A percentile compares a stretch with the other conserved stretches of the same genome.
Evolutionary conservation across 73 alveolate species (phyloP).

Genomic region (Paramecium tetraurelia): DNA sequence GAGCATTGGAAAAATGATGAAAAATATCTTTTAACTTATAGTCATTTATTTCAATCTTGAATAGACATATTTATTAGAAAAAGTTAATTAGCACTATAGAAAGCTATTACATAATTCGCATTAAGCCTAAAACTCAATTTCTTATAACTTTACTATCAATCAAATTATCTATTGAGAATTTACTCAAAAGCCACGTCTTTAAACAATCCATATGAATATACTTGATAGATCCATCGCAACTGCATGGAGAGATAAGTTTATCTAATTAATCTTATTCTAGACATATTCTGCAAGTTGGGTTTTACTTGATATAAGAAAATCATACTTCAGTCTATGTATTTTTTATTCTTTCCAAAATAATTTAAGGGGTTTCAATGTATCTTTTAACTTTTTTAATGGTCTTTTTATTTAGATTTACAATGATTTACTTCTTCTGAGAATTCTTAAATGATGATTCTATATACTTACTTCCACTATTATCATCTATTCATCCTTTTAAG

Average conservation of each 20-base stretch:
- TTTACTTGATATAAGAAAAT: background rate
- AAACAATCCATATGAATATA: slow-evolving; percentile 71
- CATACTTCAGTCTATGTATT: background rate
- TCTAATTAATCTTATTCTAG: slow-evolving; percentile 52
- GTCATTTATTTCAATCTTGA: background rate
- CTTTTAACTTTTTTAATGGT: background rate
- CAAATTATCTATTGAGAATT: background rate
- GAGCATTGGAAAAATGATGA: background rate
- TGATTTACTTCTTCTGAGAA: background rate
- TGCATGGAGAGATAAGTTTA: slow-evolving; percentile 69
- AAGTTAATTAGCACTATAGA: background rate
- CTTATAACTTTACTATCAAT: slow-evolving; percentile 1
- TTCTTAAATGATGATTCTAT: background rate
- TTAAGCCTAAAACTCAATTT: background rate
- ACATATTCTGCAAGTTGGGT: slow-evolving; percentile 59
- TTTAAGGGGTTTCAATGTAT: slow-evolving; percentile 10
- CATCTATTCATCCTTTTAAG: background rate
- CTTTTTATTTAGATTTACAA: background rate
- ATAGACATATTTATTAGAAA: background rate
- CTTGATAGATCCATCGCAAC: slow-evolving; percentile 70
- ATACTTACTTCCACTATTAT: background rate
- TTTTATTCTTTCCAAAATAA: background rate
- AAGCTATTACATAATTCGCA: background rate
- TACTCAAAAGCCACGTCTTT: slow-evolving; percentile 64
- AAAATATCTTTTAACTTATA: background rate